These are phyloP conservation scores for Acacia crassicarpa DNA, from an alignment of 306 rosid species.

Conservation along the genomic window DNA sequence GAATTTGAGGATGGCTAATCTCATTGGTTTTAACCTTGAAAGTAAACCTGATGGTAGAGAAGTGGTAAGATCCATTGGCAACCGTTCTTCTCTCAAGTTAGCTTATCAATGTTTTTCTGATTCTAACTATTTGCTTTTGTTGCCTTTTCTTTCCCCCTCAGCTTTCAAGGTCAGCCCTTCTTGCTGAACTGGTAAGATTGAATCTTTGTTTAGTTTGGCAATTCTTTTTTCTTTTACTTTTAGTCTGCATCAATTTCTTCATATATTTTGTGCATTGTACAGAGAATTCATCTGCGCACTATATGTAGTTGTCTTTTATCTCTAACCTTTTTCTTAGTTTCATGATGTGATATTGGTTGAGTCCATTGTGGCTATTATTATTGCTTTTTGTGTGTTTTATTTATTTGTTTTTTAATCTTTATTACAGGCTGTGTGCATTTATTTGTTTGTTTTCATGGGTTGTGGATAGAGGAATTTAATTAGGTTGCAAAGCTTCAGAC, in stretches of 20 bases:
- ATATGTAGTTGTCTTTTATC: neutral
- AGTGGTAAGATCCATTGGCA: slow-evolving; percentile 56
- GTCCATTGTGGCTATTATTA: neutral
- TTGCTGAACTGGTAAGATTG: slow-evolving; percentile 68
- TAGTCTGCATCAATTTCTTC: neutral
- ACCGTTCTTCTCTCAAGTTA: slow-evolving; percentile 4
- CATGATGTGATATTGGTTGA: neutral
- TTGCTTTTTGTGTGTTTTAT: too few relatives aligned
- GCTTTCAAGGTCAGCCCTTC: slow-evolving; percentile 89
- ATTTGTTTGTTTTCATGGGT: neutral
- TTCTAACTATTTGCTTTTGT: slow-evolving; percentile 31
- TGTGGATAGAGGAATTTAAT: neutral
- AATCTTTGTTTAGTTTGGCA: neutral
- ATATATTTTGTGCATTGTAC: neutral
- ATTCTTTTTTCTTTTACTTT: neutral
- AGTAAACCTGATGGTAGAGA: slow-evolving; percentile 82
- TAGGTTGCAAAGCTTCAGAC: neutral
- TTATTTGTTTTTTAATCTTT: too few relatives aligned
- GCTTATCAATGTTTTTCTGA: slow-evolving; percentile 10
- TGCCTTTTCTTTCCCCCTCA: slow-evolving; percentile 29
- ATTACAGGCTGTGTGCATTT: neutral
- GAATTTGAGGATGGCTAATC: slow-evolving; percentile 87
- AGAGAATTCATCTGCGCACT: neutral
- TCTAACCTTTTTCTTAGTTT: neutral
- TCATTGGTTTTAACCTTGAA: slow-evolving; percentile 90